These are phyloP conservation scores for Cystobasidiopsis lactophilus DNA, from an alignment of 768 basidiomycete species.

Conservation along the genomic window DNA sequence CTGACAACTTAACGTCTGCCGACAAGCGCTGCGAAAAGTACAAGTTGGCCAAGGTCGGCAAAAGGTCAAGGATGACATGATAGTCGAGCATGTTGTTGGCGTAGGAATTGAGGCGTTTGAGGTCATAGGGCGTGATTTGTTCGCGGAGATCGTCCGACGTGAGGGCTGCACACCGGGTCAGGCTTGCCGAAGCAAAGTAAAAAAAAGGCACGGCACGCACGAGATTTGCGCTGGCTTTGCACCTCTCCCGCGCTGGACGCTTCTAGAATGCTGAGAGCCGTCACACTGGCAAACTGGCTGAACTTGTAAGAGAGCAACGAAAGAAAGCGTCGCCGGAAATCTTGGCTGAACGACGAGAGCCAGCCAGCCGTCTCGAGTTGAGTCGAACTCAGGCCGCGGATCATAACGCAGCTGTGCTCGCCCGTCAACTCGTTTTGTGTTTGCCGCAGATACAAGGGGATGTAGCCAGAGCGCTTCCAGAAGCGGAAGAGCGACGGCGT, in stretches of 20 bases:
- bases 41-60: constrained; percentile 56
- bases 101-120: constrained; percentile 87
- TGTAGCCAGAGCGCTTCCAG: constrained; percentile 85
- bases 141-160: constrained; percentile 36
- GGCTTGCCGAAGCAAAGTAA: background rate
- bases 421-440: constrained; percentile 87
- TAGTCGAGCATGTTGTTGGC: constrained; percentile 81
- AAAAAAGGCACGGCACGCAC: background rate
- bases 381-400: constrained; percentile 42
- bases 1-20: constrained; percentile 46
- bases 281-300: constrained; percentile 73
- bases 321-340: constrained; percentile 79
- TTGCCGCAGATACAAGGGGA: constrained; percentile 80
- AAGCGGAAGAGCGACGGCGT: constrained; percentile 71
- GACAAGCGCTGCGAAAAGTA: constrained; percentile 52
- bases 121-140: constrained; percentile 68
- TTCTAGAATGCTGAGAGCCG: constrained; percentile 67
- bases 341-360: constrained; percentile 29
- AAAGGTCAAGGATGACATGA: constrained; percentile 78
- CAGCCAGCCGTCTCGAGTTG: background rate
- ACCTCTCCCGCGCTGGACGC: constrained; percentile 37
- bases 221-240: background rate
- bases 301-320: constrained; percentile 80
- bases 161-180: constrained; percentile 27
- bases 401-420: constrained; percentile 91